Evolutionary conservation across 129 eudicot species (phyloP).

Genomic region (Artemisia argyi): DNA sequence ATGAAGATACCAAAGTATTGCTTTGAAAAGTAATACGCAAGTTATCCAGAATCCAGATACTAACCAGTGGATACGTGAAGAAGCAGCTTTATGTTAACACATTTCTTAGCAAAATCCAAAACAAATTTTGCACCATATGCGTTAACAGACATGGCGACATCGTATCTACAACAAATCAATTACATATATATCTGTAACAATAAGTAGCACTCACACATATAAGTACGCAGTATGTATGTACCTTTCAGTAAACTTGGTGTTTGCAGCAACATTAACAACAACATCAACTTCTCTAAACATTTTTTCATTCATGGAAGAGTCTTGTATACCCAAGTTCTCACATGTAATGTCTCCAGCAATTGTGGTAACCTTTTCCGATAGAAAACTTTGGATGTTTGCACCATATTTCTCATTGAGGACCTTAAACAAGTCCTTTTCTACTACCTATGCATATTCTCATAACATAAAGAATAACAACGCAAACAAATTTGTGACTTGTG

Average conservation of each 20-base stretch:
- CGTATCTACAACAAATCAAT: slow-evolving; percentile 45
- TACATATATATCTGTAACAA: no score
- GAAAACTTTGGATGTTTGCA: slow-evolving; percentile 32
- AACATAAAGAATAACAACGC: no score
- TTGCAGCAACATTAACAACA: slow-evolving; percentile 83
- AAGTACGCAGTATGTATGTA: background rate
- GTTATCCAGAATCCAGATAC: background rate
- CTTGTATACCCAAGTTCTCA: slow-evolving; percentile 68
- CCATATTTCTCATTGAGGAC: slow-evolving; percentile 68
- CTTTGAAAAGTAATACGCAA: no score
- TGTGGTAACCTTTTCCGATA: slow-evolving; percentile 50
- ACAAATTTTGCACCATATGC: slow-evolving; percentile 53
- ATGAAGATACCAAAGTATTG: no score
- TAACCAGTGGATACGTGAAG: slow-evolving; percentile 59
- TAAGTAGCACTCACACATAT: no score
- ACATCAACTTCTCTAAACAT: slow-evolving; percentile 71
- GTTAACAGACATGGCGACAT: slow-evolving; percentile 58
- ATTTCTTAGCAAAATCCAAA: slow-evolving; percentile 6
- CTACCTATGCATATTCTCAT: slow-evolving; percentile 34
- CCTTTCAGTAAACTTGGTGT: slow-evolving; percentile 93
- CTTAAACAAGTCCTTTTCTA: slow-evolving; percentile 76
- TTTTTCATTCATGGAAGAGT: slow-evolving; percentile 45
- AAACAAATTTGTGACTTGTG: no score
- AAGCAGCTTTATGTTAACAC: slow-evolving; percentile 13
- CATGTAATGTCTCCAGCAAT: slow-evolving; percentile 77